phyloP scores from a whole-genome alignment of 2,329 filamentous ascomycete species.

The Teratosphaeria viscida region DNA sequence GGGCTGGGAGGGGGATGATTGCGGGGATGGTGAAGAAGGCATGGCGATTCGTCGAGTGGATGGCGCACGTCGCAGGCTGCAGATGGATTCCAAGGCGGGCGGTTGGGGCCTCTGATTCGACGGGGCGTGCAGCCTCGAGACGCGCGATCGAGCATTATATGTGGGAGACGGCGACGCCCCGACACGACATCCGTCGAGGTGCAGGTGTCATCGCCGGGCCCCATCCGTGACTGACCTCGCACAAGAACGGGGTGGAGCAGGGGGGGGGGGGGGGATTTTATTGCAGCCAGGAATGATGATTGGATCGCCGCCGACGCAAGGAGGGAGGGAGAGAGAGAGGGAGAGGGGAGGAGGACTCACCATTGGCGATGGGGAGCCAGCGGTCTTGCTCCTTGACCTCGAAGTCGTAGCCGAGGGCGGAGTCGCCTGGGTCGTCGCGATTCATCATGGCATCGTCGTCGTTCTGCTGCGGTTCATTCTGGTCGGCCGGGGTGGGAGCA shows the following conservation, averaged over 20 bases:
- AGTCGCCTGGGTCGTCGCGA: constrained; percentile 52
- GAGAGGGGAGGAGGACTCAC: constrained; percentile 46
- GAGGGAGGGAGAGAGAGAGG: constrained; percentile 35
- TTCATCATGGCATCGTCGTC: constrained; percentile 17
- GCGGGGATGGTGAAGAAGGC: constrained; percentile 35
- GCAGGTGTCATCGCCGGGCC: constrained; percentile 20
- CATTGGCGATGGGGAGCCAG: constrained; percentile 99
- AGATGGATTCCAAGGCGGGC: constrained; percentile 21
- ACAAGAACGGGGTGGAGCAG: constrained; percentile 17
- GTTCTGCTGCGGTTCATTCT: constrained; percentile 67
- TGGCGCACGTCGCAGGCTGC: constrained; percentile 22
- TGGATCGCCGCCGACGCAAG: constrained; percentile 7
- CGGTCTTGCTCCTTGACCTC: constrained; percentile 99
- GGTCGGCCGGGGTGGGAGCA: constrained; percentile 73
- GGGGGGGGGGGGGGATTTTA: constrained; percentile 8
- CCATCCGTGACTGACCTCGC: constrained; percentile 8
- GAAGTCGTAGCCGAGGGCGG: constrained; percentile 81
- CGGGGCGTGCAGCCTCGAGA: constrained; percentile 32
- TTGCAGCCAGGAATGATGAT: too few species aligned
- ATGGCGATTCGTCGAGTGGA: constrained; percentile 29
- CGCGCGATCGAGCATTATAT: constrained; percentile 36
- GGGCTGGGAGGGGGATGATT: constrained; percentile 18
- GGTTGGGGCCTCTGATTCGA: constrained; percentile 35
- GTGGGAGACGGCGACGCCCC: constrained; percentile 19
- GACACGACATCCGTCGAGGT: constrained; percentile 20